Evolutionary conservation across 495 filamentous ascomycete genomes (phyloP).

Genomic region (Cladorrhinum samala): DNA sequence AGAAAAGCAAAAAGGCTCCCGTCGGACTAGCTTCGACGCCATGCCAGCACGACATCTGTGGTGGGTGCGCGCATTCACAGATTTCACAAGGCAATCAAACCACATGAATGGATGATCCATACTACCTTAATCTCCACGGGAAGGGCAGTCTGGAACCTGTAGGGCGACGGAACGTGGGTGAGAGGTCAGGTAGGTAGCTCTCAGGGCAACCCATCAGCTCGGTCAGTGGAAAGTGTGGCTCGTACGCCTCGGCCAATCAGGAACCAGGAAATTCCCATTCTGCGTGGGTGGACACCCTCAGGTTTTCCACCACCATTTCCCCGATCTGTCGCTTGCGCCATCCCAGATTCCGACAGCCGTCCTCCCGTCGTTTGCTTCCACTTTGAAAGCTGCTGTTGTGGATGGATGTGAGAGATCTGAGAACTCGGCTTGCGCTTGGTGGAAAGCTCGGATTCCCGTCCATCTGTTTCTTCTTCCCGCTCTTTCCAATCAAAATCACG

Average conservation of each 20-base stretch:
- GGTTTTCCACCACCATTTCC: background rate
- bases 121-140: too few relatives aligned
- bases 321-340: constrained; percentile 2
- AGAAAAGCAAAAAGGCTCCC: too few relatives aligned
- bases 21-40: too few relatives aligned
- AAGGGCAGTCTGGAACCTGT: too few relatives aligned
- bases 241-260: constrained; percentile 1
- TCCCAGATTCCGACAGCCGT: constrained; percentile 5
- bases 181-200: too few relatives aligned
- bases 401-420: background rate
- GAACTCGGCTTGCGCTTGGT: too few relatives aligned
- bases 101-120: too few relatives aligned
- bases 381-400: background rate
- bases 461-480: too few relatives aligned
- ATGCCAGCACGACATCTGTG: background rate
- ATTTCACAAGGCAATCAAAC: background rate
- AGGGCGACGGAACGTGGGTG: too few relatives aligned
- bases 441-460: too few relatives aligned
- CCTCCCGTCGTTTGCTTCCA: background rate
- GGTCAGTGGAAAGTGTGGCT: background rate
- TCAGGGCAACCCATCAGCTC: background rate
- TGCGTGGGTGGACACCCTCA: background rate
- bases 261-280: background rate
- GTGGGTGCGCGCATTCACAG: background rate
- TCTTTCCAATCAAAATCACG: too few relatives aligned